phyloP scores from a whole-genome alignment of 768 basidiomycete genomes.

The Leccinellum rugosiceps region DNA sequence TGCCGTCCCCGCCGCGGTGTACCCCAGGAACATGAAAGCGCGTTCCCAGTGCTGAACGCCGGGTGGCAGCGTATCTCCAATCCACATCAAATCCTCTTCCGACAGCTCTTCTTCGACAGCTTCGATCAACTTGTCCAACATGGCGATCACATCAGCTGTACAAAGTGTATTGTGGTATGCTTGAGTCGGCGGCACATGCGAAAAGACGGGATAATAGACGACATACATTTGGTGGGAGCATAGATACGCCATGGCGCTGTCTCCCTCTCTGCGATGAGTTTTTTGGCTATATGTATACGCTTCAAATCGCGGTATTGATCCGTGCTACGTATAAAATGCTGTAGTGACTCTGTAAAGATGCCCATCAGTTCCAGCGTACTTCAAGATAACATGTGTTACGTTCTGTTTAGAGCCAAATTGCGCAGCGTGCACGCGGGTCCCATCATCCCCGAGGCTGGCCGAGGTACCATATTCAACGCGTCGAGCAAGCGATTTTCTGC shows the following conservation, averaged over 20 bases:
- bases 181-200: not conserved
- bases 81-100: not conserved
- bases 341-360: not conserved
- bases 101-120: not conserved
- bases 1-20: not conserved
- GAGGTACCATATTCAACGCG: not conserved
- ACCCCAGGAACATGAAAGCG: not conserved
- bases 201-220: not conserved
- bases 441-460: slow-evolving; percentile 20
- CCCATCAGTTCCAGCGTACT: not conserved
- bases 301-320: not conserved
- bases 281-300: not conserved
- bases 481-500: not conserved
- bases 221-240: not conserved
- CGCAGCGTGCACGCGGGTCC: not conserved
- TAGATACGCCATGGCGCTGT: not conserved
- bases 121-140: not conserved
- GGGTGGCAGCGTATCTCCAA: not conserved
- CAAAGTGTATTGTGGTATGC: not conserved
- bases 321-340: not conserved
- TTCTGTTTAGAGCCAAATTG: not conserved
- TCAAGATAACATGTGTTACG: not conserved
- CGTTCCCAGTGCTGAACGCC: not conserved
- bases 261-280: not conserved
- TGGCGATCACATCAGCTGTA: not conserved